phyloP scores from a whole-genome alignment of 441 rosid species.

The Eruca vesicaria region DNA sequence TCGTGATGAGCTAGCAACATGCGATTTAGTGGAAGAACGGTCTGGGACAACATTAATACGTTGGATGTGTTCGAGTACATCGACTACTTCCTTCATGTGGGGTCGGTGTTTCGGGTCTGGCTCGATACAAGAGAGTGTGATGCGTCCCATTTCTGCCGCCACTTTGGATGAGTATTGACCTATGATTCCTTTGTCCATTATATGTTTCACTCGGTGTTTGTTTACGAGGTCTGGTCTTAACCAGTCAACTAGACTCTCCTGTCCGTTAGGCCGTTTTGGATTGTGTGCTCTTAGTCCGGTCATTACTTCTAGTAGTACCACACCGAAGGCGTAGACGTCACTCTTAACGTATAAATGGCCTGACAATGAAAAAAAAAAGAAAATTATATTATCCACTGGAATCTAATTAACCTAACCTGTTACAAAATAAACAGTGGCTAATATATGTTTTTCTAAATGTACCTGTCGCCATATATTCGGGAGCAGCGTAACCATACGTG shows the following conservation, averaged over 20 bases:
- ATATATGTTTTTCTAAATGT: not conserved
- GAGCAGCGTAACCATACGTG: constrained; percentile 57
- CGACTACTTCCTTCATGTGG: constrained; percentile 48
- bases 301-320: constrained; percentile 51
- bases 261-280: constrained; percentile 39
- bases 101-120: constrained; percentile 49
- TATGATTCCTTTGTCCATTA: constrained; percentile 49
- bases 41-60: not conserved
- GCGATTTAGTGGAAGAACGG: not conserved
- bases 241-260: constrained; percentile 52
- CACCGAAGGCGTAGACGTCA: constrained; percentile 56
- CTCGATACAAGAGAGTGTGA: constrained; percentile 40
- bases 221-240: constrained; percentile 42
- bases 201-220: constrained; percentile 34
- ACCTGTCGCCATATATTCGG: constrained; percentile 54
- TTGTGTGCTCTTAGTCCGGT: constrained; percentile 47
- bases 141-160: constrained; percentile 36
- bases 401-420: not conserved
- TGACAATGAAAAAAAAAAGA: not conserved
- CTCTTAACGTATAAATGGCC: constrained; percentile 61
- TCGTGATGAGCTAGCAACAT: not conserved
- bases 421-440: not conserved
- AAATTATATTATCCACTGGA: not conserved
- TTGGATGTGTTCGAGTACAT: constrained; percentile 37
- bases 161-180: constrained; percentile 48